Conservation (phyloP, 176 grass and related monocot species). For the barley (Hordeum vulgare) region MorexV3_pseudomolecules_assembly NC_058518.1:4396181-4396680, state of each 20-base stretch:
- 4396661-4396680: conserved; percentile 49
- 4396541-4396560: too few relatives aligned
- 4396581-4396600: too few relatives aligned
- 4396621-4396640: too few relatives aligned
- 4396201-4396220: too few relatives aligned
- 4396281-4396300: conserved; percentile 75
- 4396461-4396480: conserved; percentile 68
- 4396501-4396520: too few relatives aligned
- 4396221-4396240: conserved; percentile 78
- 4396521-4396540: too few relatives aligned
- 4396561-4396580: too few relatives aligned
- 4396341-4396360: background rate
- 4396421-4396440: background rate
- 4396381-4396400: background rate
- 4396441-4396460: conserved; percentile 76
- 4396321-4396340: background rate
- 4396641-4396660: background rate
- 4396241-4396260: conserved; percentile 71
- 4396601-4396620: too few relatives aligned
- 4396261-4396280: conserved; percentile 65
- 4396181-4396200: conserved; percentile 26
- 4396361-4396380: background rate
- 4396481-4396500: too few relatives aligned
- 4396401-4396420: background rate
- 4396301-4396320: background rate